phyloP scores from a whole-genome alignment of 2,329 filamentous ascomycete genomes.

The Fusarium chlamydosporum region DNA sequence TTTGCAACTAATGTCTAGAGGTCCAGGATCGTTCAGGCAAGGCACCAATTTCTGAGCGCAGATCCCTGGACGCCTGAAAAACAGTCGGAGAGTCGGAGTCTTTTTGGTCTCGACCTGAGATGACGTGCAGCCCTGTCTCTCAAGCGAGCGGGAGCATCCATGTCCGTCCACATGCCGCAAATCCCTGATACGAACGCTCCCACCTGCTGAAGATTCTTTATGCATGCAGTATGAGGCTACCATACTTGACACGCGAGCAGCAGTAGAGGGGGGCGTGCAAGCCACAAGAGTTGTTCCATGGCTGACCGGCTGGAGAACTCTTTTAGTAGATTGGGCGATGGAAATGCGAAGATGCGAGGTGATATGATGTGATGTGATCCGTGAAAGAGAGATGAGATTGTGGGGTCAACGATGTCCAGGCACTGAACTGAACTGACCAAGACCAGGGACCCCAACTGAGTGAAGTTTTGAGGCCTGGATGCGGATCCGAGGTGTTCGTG shows the following conservation, averaged over 20 bases:
- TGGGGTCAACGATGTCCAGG: conserved; percentile 32
- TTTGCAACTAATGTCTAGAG: not conserved
- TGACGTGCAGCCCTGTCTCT: conserved; percentile 45
- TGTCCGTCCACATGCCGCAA: conserved; percentile 32
- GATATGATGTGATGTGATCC: conserved; percentile 32
- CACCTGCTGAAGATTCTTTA: conserved; percentile 7
- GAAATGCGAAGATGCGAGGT: conserved; percentile 6
- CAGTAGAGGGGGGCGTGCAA: conserved; percentile 32
- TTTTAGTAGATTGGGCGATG: not conserved
- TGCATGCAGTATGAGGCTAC: conserved; percentile 12
- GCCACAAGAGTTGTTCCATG: conserved; percentile 21
- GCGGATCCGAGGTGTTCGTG: conserved; percentile 49
- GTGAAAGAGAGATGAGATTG: conserved; percentile 41
- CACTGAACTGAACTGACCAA: not conserved
- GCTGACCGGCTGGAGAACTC: not conserved
- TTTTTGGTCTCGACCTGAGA: conserved; percentile 42
- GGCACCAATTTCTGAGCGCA: conserved; percentile 13
- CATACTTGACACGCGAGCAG: conserved; percentile 16
- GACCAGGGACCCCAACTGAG: conserved; percentile 30
- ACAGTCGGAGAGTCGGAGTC: conserved; percentile 1
- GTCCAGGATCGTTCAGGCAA: conserved; percentile 17
- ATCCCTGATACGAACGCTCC: conserved; percentile 35
- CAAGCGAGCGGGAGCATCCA: conserved; percentile 44
- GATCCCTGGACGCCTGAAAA: conserved; percentile 38
- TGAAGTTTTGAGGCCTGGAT: conserved; percentile 37